Evolutionary conservation across 192 early-diverging fungal species (phyloP), one percentile per base, ranked within the genome.

Genomic region (Phlyctochytrium arcticum): DNA sequence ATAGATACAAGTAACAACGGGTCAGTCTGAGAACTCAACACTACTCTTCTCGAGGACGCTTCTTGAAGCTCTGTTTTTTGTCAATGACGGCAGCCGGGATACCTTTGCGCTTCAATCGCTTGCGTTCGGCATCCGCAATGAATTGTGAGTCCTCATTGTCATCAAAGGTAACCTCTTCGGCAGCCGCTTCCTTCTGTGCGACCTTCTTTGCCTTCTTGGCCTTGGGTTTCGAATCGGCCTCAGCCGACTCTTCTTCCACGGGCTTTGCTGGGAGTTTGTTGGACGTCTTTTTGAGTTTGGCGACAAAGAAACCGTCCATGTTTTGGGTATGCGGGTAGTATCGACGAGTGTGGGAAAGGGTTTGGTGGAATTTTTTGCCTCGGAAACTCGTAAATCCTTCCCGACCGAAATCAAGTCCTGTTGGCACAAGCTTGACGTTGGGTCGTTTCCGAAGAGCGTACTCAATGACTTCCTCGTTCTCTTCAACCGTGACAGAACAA

Each of bases 221-320:
- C 35, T 23, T 54, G 39, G 32, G 21, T 51, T 47, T 64, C 31
- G 53, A 54, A 24, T 19, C 54, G 34, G 34, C 42, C 17, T 19
- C 54, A 1, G 71, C 67, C 51, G 65, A 65, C 48, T 74, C 73
- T 30, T 72, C 72, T 36, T 85, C 71, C 29, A 64, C 54, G 26
- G 55, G 54, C 66, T 70, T 62, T 17, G 50, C 63, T 19, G 68
- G 71, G 63, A 88, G 86, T 77, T 91, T 93, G 80, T 96, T 98
- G 47, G 89, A 90, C 7, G 88, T 72, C 76, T 99, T 98, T 71
- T 96, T 90, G 73, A 99, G 87, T 65, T 99, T 99, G 46, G 96
- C 92, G 10, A 99, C 94, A 77, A 84, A 99, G 86, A 99, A 99
- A 35, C 96, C 96, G 72, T 99, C 96, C 96, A 99, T 98, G 72